phyloP scores from a whole-genome alignment of 177 flowering plant genomes.

The Vitis hybrid region DNA sequence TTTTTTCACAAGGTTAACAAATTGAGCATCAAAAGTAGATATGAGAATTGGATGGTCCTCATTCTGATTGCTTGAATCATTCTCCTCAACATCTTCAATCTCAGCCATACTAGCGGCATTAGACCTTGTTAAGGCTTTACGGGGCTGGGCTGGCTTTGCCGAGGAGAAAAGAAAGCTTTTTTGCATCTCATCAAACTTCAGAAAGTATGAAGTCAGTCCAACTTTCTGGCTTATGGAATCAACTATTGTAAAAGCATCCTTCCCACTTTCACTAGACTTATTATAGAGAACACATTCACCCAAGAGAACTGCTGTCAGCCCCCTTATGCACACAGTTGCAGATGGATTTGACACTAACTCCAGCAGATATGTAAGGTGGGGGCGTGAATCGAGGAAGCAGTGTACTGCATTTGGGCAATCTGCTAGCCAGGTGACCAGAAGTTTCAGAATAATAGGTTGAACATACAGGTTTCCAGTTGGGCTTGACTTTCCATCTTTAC shows the following conservation, averaged over 20 bases:
- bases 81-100: conserved; percentile 58
- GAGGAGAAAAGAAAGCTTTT: conserved; percentile 54
- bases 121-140: conserved; percentile 68
- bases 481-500: conserved; percentile 49
- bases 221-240: conserved; percentile 86
- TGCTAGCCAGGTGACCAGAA: conserved; percentile 80
- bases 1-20: conserved; percentile 52
- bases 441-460: conserved; percentile 72
- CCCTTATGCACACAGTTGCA: conserved; percentile 55
- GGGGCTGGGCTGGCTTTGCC: conserved; percentile 44
- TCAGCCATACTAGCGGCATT: conserved; percentile 71
- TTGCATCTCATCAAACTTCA: conserved; percentile 85
- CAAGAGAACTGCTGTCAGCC: conserved; percentile 78
- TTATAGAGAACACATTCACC: conserved; percentile 91
- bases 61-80: conserved; percentile 33
- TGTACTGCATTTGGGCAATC: conserved; percentile 80
- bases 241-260: conserved; percentile 69
- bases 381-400: conserved; percentile 79
- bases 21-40: conserved; percentile 61
- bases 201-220: conserved; percentile 78
- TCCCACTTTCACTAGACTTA: conserved; percentile 45
- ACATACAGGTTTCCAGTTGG: conserved; percentile 34
- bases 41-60: conserved; percentile 67
- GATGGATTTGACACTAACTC: conserved; percentile 70
- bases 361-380: conserved; percentile 79